A percentile compares a stretch with the other conserved stretches of the same genome.
Evolutionary conservation across 2,329 filamentous ascomycete genomes (phyloP).

Genomic region (Aspergillus luchuensis): DNA sequence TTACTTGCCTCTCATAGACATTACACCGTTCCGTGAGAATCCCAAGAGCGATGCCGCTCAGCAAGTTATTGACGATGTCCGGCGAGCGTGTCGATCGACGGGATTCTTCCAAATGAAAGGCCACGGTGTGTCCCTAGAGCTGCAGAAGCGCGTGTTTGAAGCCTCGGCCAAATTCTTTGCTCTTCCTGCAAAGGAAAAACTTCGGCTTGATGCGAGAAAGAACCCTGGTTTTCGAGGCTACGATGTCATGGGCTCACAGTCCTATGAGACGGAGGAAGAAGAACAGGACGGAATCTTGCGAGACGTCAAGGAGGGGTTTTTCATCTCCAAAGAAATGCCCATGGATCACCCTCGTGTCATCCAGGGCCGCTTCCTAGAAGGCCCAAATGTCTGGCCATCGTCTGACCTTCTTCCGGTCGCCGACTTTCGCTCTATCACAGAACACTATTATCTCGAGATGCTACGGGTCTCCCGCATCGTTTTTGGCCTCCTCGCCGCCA

Average conservation of each 20-base stretch:
- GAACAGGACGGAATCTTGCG: conserved; percentile 22
- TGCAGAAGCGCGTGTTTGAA: conserved; percentile 48
- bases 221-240: conserved; percentile 23
- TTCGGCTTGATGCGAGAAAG: conserved; percentile 6
- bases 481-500: conserved; percentile 46
- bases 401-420: conserved; percentile 32
- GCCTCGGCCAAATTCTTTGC: conserved; percentile 52
- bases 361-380: conserved; percentile 19
- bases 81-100: conserved; percentile 45
- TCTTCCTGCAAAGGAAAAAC: conserved; percentile 33
- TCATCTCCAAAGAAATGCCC: conserved; percentile 25
- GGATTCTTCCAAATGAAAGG: conserved; percentile 57
- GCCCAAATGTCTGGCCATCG: conserved; percentile 49
- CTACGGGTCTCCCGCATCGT: conserved; percentile 45
- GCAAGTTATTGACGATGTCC: background rate
- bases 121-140: conserved; percentile 46
- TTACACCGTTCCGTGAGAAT: background rate
- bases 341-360: conserved; percentile 18
- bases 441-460: conserved; percentile 46
- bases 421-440: conserved; percentile 42
- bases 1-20: too few relatives aligned
- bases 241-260: conserved; percentile 28
- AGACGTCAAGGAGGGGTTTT: conserved; percentile 34
- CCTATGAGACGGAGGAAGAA: conserved; percentile 27
- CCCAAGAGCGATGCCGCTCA: background rate